Percentiles rank a stretch among this genome's conserved stretches.
Conservation (phyloP, 768 basidiomycete genomes). For the Naganishia vaughanmartiniae region DNA sequence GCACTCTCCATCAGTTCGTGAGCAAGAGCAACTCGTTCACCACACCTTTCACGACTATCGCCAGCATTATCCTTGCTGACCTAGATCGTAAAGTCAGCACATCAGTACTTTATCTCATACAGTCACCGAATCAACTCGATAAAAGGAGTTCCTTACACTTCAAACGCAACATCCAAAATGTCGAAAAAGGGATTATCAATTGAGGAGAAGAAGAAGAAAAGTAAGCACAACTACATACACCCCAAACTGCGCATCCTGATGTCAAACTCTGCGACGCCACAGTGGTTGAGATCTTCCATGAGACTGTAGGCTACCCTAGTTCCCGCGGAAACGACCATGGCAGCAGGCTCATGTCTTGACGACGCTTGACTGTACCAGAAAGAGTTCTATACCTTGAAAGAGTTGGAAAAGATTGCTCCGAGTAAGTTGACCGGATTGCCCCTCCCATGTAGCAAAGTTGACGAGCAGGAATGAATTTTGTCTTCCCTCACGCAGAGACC, state of each 20-base stretch:
- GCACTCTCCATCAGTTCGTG: too few species aligned
- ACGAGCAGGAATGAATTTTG: neutral
- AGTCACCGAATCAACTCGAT: too few species aligned
- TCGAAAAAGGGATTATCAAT: slow-evolving; percentile 69
- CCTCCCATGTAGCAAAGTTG: neutral
- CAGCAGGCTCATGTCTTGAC: neutral
- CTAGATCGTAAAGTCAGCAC: too few species aligned
- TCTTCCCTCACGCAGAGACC: slow-evolving; percentile 67
- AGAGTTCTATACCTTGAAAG: slow-evolving; percentile 85
- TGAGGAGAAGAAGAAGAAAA: slow-evolving; percentile 83
- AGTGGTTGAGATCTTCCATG: slow-evolving; percentile 88
- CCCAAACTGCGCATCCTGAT: neutral
- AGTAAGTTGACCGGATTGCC: slow-evolving; percentile 38
- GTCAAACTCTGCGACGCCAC: neutral
- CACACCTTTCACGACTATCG: too few species aligned
- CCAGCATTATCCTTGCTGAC: too few species aligned
- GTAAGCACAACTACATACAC: slow-evolving; percentile 33
- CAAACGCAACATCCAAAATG: slow-evolving; percentile 30
- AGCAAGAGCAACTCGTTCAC: too few species aligned
- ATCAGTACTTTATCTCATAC: too few species aligned
- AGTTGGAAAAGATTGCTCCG: slow-evolving; percentile 69
- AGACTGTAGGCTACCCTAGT: slow-evolving; percentile 60
- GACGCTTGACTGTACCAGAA: slow-evolving; percentile 56
- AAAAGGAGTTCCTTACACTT: too few species aligned
- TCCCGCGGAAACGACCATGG: neutral